Evolutionary conservation across 2,329 filamentous ascomycete genomes (phyloP).

Genomic region (Camptophora hylomeconis): DNA sequence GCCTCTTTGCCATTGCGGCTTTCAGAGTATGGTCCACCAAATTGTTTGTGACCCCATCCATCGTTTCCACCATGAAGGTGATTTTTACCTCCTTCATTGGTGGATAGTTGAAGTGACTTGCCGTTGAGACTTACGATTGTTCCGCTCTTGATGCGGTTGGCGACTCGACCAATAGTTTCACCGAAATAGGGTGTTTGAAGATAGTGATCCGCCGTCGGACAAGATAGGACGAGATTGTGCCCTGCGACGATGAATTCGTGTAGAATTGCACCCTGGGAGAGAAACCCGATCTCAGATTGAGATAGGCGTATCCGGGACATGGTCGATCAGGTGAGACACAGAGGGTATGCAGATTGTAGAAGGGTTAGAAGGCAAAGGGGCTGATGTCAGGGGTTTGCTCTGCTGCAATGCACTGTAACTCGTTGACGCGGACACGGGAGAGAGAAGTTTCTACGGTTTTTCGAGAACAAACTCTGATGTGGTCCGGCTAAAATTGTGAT

Average conservation of each 20-base stretch:
- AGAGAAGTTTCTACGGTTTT: no score
- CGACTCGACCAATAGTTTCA: constrained; percentile 74
- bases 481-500: no score
- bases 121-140: constrained; percentile 61
- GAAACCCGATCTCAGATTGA: constrained; percentile 35
- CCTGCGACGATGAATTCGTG: constrained; percentile 65
- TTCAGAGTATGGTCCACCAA: constrained; percentile 56
- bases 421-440: no score
- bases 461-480: no score
- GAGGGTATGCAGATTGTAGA: no score
- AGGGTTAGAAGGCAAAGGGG: no score
- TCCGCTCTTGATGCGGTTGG: constrained; percentile 68
- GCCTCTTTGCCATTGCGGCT: constrained; percentile 47
- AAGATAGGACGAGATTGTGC: constrained; percentile 78
- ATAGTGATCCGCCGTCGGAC: constrained; percentile 55
- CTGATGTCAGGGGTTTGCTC: no score
- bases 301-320: no score
- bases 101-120: constrained; percentile 53
- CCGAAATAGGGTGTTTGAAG: constrained; percentile 76
- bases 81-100: constrained; percentile 70
- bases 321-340: no score
- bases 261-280: constrained; percentile 34
- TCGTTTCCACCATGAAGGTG: constrained; percentile 57
- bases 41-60: constrained; percentile 73
- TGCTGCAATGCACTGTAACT: no score